phyloP scores from a whole-genome alignment of 164 flowering plant genomes.

The Brasenia schreberi region DNA sequence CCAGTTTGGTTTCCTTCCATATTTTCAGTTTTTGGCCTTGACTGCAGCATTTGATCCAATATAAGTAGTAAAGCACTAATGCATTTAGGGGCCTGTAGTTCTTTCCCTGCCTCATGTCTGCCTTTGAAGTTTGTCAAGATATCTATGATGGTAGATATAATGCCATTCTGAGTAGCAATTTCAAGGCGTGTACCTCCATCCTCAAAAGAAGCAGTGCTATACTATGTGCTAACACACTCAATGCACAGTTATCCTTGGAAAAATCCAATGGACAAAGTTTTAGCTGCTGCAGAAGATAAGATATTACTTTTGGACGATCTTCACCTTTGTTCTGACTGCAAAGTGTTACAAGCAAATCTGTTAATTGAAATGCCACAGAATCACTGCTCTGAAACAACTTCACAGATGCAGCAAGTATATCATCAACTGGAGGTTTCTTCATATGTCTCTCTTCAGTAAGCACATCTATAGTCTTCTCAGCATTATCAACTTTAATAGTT shows the following conservation, averaged over 20 bases:
- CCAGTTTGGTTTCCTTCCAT: conserved; percentile 22
- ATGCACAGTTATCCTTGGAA: conserved; percentile 39
- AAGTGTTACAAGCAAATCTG: conserved; percentile 74
- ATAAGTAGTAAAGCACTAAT: conserved; percentile 71
- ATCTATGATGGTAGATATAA: conserved; percentile 42
- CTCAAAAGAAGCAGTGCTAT: conserved; percentile 71
- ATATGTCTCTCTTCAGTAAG: conserved; percentile 34
- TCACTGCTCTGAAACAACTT: conserved; percentile 68
- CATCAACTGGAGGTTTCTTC: conserved; percentile 71
- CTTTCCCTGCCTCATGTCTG: conserved; percentile 29
- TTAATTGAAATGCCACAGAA: conserved; percentile 58
- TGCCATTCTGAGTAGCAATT: conserved; percentile 61
- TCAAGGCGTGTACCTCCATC: conserved; percentile 53
- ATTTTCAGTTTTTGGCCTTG: conserved; percentile 39
- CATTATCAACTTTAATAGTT: conserved; percentile 46
- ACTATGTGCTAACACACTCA: conserved; percentile 56
- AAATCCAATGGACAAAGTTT: conserved; percentile 50
- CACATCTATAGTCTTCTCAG: conserved; percentile 41
- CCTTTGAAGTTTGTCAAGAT: conserved; percentile 42
- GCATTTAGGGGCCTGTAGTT: conserved; percentile 48
- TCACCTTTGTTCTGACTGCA: conserved; percentile 76
- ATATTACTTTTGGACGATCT: conserved; percentile 57
- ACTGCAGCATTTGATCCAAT: conserved; percentile 68
- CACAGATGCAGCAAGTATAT: conserved; percentile 58
- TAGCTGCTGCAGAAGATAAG: conserved; percentile 67